Conservation (phyloP, 2,329 filamentous ascomycete genomes). For the Neophaeococcomyces aloes region DNA sequence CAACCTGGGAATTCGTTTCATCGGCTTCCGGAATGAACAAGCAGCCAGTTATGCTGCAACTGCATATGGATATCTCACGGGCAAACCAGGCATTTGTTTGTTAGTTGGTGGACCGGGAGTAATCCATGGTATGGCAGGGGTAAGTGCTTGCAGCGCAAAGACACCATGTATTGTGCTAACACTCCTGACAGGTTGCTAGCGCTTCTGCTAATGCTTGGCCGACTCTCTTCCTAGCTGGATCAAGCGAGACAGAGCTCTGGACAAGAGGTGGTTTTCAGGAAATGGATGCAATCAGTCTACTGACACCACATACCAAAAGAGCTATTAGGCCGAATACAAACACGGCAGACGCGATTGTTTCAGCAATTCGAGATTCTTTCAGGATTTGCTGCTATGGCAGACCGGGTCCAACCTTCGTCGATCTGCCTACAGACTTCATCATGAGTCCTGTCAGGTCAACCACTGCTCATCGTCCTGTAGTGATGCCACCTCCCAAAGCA, state of each 20-base stretch:
- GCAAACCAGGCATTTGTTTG: constrained; percentile 46
- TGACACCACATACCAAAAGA: constrained; percentile 45
- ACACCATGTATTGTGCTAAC: constrained; percentile 12
- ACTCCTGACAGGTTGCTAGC: constrained; percentile 34
- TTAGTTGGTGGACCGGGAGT: constrained; percentile 51
- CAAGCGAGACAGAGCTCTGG: constrained; percentile 41
- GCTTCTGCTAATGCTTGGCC: constrained; percentile 46
- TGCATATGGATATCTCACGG: constrained; percentile 49
- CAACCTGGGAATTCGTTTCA: constrained; percentile 47
- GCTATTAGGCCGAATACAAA: constrained; percentile 37
- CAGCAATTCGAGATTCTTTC: constrained; percentile 42
- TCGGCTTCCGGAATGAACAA: constrained; percentile 50
- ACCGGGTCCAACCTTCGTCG: constrained; percentile 44
- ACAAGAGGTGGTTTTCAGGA: constrained; percentile 49
- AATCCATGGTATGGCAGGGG: constrained; percentile 47
- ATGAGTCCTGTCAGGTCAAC: constrained; percentile 27
- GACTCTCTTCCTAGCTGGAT: constrained; percentile 44
- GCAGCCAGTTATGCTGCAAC: constrained; percentile 49
- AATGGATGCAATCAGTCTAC: constrained; percentile 43
- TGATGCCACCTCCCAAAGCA: constrained; percentile 28
- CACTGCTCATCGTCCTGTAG: constrained; percentile 19
- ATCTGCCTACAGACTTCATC: constrained; percentile 47
- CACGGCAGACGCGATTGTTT: constrained; percentile 33
- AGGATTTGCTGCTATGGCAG: constrained; percentile 44
- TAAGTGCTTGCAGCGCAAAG: constrained; percentile 23